Conservation (phyloP, 2,329 filamentous ascomycete species). For the Pseudofabraea citricarpa region DNA sequence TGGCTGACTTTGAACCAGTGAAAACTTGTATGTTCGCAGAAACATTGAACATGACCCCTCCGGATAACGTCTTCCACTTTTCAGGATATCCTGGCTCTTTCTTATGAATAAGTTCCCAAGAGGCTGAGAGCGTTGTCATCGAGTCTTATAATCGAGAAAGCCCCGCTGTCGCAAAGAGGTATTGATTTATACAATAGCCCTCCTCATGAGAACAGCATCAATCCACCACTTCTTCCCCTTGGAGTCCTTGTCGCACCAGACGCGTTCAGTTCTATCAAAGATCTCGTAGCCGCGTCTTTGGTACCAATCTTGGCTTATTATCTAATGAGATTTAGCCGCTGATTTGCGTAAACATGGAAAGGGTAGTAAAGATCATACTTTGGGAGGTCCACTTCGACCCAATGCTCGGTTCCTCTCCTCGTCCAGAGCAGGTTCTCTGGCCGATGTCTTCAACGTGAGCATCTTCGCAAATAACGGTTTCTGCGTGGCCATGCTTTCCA, state of each 20-base stretch:
- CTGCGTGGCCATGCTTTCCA: conserved; percentile 14
- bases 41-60: too few species aligned
- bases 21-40: too few species aligned
- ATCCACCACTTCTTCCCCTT: conserved; percentile 14
- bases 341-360: background rate
- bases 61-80: too few species aligned
- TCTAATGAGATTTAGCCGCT: conserved; percentile 7
- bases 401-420: conserved; percentile 13
- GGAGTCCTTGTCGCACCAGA: conserved; percentile 10
- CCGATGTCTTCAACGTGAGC: conserved; percentile 13
- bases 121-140: too few species aligned
- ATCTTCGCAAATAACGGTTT: conserved; percentile 18
- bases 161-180: too few species aligned
- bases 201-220: conserved; percentile 17
- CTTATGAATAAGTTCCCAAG: too few species aligned
- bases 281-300: conserved; percentile 19
- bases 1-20: too few species aligned
- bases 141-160: too few species aligned
- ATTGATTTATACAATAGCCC: conserved; percentile 7
- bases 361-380: conserved; percentile 3
- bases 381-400: conserved; percentile 6
- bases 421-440: conserved; percentile 4
- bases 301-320: conserved; percentile 23
- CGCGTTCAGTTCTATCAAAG: conserved; percentile 10
- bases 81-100: too few species aligned